phyloP scores from a whole-genome alignment of 2,329 filamentous ascomycete genomes.

The Claviceps fusiformis region DNA sequence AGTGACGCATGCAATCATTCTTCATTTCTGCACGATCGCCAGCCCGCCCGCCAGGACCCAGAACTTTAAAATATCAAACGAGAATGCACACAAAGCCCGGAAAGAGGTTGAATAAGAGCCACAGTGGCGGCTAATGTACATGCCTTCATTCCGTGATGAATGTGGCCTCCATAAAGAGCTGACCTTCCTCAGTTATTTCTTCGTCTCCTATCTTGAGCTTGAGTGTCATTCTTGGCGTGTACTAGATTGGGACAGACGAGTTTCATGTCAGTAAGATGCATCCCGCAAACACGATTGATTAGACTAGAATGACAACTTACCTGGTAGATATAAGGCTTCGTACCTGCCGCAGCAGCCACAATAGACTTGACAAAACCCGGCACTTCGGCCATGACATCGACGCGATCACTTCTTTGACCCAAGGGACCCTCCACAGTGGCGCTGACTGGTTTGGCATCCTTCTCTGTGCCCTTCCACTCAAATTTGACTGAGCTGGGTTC shows the following conservation, averaged over 20 bases:
- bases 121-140: conserved; percentile 6
- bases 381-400: conserved; percentile 95
- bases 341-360: conserved; percentile 75
- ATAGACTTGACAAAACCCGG: conserved; percentile 92
- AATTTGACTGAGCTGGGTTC: conserved; percentile 66
- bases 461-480: conserved; percentile 63
- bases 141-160: conserved; percentile 60
- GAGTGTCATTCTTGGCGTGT: conserved; percentile 54
- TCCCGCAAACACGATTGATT: too few species aligned
- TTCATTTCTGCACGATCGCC: not conserved
- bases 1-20: conserved; percentile 5
- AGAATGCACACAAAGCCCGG: not conserved
- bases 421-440: conserved; percentile 58
- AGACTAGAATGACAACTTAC: conserved; percentile 30
- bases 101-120: not conserved
- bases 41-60: not conserved
- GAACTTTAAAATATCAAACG: not conserved
- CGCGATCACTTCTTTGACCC: conserved; percentile 54
- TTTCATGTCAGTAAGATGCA: not conserved
- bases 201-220: conserved; percentile 78
- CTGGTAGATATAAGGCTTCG: conserved; percentile 97
- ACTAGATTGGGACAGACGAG: conserved; percentile 37
- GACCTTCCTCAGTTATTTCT: conserved; percentile 64
- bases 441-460: conserved; percentile 60
- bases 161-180: conserved; percentile 79